Percentiles rank a stretch among this genome's conserved stretches.
Conservation (phyloP, 108 stramenopile species). For the Mayamaea pseudoterrestris region DNA sequence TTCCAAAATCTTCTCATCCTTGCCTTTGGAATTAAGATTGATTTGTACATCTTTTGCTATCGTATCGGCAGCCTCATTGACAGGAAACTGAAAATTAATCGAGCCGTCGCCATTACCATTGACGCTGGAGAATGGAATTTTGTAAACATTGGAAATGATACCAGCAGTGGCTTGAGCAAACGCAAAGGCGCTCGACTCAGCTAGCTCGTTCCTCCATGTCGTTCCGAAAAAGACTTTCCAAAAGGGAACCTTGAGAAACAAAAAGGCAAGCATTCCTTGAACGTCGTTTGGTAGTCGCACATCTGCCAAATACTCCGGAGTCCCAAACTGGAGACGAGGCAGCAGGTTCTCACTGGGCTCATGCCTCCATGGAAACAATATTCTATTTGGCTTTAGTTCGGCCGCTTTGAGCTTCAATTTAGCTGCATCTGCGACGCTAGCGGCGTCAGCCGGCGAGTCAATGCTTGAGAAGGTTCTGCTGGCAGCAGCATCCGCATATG, state of each 20-base stretch:
- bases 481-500: background rate
- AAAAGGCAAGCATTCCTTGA: background rate
- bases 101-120: background rate
- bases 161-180: slow-evolving; percentile 12
- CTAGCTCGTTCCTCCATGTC: slow-evolving; percentile 15
- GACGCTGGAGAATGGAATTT: background rate
- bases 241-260: slow-evolving; percentile 3
- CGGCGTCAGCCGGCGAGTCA: background rate
- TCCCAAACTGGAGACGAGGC: slow-evolving; percentile 9
- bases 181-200: slow-evolving; percentile 8
- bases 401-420: background rate
- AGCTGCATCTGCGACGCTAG: background rate
- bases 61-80: background rate
- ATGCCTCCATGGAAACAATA: slow-evolving; percentile 19
- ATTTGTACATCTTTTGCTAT: background rate
- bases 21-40: background rate
- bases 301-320: slow-evolving; percentile 3
- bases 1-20: background rate
- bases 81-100: background rate
- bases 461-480: background rate
- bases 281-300: background rate
- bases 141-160: slow-evolving; percentile 12
- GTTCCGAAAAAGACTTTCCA: background rate
- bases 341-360: slow-evolving; percentile 5
- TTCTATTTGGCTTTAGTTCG: background rate